Evolutionary conservation across 2,329 filamentous ascomycete genomes (phyloP).

Genomic region (Colletotrichum tabaci): DNA sequence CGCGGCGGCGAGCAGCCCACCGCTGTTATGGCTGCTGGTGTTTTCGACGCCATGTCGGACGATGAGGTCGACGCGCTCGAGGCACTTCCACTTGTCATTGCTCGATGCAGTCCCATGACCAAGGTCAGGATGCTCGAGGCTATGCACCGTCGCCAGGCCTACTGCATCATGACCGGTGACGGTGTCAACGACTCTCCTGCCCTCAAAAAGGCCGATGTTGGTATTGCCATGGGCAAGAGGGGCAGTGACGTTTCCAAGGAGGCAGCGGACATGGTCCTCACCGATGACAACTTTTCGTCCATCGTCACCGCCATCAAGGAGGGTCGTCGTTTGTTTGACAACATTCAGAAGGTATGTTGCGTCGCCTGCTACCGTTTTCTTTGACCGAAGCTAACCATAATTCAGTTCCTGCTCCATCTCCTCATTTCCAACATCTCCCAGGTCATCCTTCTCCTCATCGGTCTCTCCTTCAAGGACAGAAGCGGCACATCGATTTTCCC

Average conservation of each 20-base stretch:
- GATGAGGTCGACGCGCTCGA: constrained; percentile 74
- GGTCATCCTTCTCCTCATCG: constrained; percentile 77
- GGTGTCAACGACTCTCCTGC: constrained; percentile 83
- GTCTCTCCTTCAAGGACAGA: constrained; percentile 77
- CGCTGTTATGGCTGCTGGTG: constrained; percentile 72
- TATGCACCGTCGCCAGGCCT: constrained; percentile 77
- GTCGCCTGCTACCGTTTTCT: constrained; percentile 12
- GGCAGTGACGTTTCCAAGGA: constrained; percentile 84
- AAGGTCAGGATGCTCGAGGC: constrained; percentile 84
- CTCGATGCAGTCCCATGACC: constrained; percentile 78
- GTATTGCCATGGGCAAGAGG: constrained; percentile 81
- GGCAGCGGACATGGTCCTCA: constrained; percentile 89
- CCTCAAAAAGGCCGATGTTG: constrained; percentile 80
- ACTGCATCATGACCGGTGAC: constrained; percentile 83
- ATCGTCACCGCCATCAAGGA: constrained; percentile 82
- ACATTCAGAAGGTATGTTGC: constrained; percentile 77
- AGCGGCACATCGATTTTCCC: constrained; percentile 76
- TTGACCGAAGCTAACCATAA: constrained; percentile 2
- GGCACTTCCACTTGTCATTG: constrained; percentile 76
- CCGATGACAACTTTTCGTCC: constrained; percentile 90
- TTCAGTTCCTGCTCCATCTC: constrained; percentile 73
- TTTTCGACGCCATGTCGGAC: constrained; percentile 75
- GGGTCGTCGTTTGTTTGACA: constrained; percentile 79
- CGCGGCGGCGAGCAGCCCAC: constrained; percentile 56
- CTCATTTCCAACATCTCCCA: constrained; percentile 80